Evolutionary conservation across 2,329 filamentous ascomycete species (phyloP).

Genomic region (Colletotrichum aenigma): DNA sequence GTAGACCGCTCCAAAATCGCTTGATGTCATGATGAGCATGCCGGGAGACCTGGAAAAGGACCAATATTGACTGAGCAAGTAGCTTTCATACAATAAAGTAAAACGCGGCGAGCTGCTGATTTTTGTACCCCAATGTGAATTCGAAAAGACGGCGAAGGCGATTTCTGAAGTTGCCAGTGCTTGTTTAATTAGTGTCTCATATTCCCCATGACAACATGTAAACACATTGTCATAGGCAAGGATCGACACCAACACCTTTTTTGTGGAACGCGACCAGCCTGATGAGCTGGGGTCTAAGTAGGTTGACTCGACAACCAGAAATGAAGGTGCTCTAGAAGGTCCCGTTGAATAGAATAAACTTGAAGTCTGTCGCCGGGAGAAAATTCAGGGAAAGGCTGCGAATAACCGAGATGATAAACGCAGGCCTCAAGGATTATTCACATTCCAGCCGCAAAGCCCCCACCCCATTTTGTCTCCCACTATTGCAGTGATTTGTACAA

Average conservation of each 20-base stretch:
- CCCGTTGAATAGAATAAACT: not conserved
- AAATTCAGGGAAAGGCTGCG: not conserved
- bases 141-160: not conserved
- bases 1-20: not conserved
- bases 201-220: not conserved
- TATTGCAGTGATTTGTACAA: not conserved
- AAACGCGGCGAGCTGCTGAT: not conserved
- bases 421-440: not conserved
- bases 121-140: not conserved
- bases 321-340: not conserved
- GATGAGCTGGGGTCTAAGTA: not conserved
- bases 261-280: not conserved
- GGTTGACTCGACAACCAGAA: not conserved
- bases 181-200: not conserved
- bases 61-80: not conserved
- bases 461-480: not conserved
- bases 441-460: not conserved
- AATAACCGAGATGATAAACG: not conserved
- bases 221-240: not conserved
- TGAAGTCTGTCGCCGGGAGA: not conserved
- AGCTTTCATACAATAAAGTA: not conserved
- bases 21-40: not conserved
- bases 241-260: not conserved
- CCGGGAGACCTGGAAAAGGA: not conserved
- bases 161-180: not conserved